phyloP scores from a whole-genome alignment of 2,329 filamentous ascomycete species.

The Verticillium zaregamsianum region DNA sequence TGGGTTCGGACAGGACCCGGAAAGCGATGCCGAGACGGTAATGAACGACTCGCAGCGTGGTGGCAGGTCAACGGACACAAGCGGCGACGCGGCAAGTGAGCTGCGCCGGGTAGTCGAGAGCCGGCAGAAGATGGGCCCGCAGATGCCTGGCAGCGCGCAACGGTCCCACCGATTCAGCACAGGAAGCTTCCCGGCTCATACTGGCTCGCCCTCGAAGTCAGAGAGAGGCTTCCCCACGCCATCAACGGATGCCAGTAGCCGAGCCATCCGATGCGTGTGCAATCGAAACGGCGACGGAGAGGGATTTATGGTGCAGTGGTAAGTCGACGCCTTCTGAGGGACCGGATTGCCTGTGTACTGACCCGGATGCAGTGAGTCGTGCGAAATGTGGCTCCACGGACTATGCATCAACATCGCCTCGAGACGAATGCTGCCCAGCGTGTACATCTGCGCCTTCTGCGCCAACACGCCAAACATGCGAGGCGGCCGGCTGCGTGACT shows the following conservation, averaged over 20 bases:
- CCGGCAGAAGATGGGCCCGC: conserved; percentile 36
- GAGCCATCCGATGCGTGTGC: conserved; percentile 55
- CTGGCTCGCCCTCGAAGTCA: conserved; percentile 47
- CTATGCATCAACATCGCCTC: conserved; percentile 56
- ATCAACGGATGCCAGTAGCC: conserved; percentile 34
- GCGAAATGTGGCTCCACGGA: conserved; percentile 63
- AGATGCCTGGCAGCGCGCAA: conserved; percentile 17
- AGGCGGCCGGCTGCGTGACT: conserved; percentile 42
- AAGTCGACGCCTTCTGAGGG: conserved; percentile 20
- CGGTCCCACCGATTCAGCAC: conserved; percentile 9
- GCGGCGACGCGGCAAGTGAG: conserved; percentile 57
- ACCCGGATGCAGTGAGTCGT: conserved; percentile 47
- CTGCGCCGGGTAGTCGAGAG: conserved; percentile 54
- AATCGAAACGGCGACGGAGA: conserved; percentile 40
- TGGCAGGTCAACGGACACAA: conserved; percentile 18
- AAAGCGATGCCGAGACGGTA: conserved; percentile 58
- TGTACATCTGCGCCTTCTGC: conserved; percentile 63
- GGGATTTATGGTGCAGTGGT: conserved; percentile 62
- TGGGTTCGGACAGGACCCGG: conserved; percentile 34
- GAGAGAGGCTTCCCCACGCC: conserved; percentile 44
- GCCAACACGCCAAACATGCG: conserved; percentile 54
- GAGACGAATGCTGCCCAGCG: conserved; percentile 49
- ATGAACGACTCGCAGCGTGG: conserved; percentile 37
- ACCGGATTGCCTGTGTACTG: neutral
- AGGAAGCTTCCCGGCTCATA: conserved; percentile 12